Conservation (phyloP, 1,139 yeast genomes). For the Candida sanyaensis region DNA sequence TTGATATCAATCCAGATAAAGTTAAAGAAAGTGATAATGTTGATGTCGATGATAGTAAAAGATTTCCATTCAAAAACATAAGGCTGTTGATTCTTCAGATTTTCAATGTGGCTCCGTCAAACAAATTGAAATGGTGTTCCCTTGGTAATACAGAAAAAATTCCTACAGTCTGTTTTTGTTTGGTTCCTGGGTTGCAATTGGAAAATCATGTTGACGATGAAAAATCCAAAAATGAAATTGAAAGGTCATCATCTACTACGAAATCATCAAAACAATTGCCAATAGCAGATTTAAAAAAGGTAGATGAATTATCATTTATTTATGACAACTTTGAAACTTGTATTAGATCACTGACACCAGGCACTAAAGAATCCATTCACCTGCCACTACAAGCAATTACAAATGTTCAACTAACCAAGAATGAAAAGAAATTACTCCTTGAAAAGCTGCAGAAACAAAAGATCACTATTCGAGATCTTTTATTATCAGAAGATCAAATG, state of each 20-base stretch:
- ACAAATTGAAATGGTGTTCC: slow-evolving; percentile 34
- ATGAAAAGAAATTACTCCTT: slow-evolving; percentile 46
- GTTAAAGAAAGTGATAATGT: slow-evolving; percentile 14
- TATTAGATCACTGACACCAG: slow-evolving; percentile 58
- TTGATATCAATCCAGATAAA: slow-evolving; percentile 18
- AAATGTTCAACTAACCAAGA: slow-evolving; percentile 54
- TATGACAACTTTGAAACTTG: slow-evolving; percentile 37
- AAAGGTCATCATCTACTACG: background rate
- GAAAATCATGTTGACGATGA: slow-evolving; percentile 30
- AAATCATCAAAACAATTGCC: slow-evolving; percentile 7
- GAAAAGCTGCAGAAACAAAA: slow-evolving; percentile 35
- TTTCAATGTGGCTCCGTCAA: slow-evolving; percentile 34
- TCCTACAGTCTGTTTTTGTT: slow-evolving; percentile 57
- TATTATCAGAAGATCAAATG: slow-evolving; percentile 49
- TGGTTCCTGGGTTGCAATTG: slow-evolving; percentile 67
- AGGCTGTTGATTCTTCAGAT: slow-evolving; percentile 54
- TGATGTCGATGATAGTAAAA: slow-evolving; percentile 9
- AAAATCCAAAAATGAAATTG: no score
- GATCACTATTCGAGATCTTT: slow-evolving; percentile 55
- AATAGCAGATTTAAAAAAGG: slow-evolving; percentile 9
- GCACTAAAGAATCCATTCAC: slow-evolving; percentile 57
- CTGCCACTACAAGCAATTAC: slow-evolving; percentile 58
- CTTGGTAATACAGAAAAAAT: slow-evolving; percentile 22
- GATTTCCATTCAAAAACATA: slow-evolving; percentile 41
- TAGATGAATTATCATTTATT: slow-evolving; percentile 37